A percentile compares a stretch with the other conserved stretches of the same genome.
These are phyloP conservation scores for Stygiomarasmius scandens DNA, from an alignment of 1,284 basidiomycete species.

Conservation along the genomic window DNA sequence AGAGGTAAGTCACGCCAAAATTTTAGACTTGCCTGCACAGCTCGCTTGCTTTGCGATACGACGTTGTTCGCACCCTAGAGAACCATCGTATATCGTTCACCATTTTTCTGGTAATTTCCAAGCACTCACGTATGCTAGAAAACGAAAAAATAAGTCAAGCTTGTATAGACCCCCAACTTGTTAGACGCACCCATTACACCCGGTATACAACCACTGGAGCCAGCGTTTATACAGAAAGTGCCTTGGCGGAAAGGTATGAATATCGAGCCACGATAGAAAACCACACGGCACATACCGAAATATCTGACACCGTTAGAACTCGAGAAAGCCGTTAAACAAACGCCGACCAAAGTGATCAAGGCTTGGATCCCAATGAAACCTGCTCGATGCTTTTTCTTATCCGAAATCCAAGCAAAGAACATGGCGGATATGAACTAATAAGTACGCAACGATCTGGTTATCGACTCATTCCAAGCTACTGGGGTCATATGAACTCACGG, in stretches of 20 bases:
- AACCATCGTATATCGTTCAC: constrained; percentile 12
- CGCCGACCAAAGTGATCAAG: constrained; percentile 39
- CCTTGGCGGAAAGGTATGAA: constrained; percentile 29
- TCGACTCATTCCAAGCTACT: not conserved
- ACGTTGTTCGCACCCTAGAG: constrained; percentile 49
- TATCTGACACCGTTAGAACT: constrained; percentile 38
- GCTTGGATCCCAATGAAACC: constrained; percentile 44
- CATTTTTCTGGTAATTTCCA: not conserved
- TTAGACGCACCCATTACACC: constrained; percentile 28
- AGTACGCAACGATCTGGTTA: not conserved
- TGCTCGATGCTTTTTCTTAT: constrained; percentile 43
- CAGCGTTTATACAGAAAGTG: constrained; percentile 44
- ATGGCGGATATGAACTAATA: constrained; percentile 40
- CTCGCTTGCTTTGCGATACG: constrained; percentile 47
- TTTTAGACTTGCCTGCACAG: constrained; percentile 30
- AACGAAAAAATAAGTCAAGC: no score
- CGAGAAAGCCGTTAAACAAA: constrained; percentile 41
- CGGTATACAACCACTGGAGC: constrained; percentile 45
- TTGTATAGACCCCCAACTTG: no score
- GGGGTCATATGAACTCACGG: constrained; percentile 34
- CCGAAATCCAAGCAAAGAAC: constrained; percentile 47
- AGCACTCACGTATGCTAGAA: constrained; percentile 45
- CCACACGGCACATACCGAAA: constrained; percentile 35
- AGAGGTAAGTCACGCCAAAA: no score
- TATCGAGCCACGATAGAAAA: not conserved